Percentiles rank a stretch among this genome's conserved stretches.
These are phyloP conservation scores for Pterocarpus macrocarpus DNA, from an alignment of 306 rosid species.

Conservation along the genomic window DNA sequence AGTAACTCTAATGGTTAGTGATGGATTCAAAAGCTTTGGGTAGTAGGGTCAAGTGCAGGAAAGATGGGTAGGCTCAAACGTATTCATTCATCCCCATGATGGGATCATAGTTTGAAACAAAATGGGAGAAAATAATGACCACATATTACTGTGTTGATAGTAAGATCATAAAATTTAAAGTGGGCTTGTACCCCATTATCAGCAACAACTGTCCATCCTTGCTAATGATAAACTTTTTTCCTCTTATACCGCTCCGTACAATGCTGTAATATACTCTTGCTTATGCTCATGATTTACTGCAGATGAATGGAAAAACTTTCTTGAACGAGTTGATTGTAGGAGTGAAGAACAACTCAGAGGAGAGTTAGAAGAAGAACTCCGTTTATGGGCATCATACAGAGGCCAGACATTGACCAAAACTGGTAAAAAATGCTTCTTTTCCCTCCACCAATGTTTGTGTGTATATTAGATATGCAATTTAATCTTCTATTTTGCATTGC, in stretches of 20 bases:
- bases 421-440: conserved; percentile 59
- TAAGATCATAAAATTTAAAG: conserved; percentile 11
- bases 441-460: conserved; percentile 27
- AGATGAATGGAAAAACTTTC: conserved; percentile 97
- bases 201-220: conserved; percentile 10
- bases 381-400: conserved; percentile 95
- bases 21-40: background rate
- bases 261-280: conserved; percentile 35
- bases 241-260: conserved; percentile 12
- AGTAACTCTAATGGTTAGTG: conserved; percentile 1
- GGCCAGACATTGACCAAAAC: conserved; percentile 99
- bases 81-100: conserved; percentile 14
- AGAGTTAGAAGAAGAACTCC: conserved; percentile 74
- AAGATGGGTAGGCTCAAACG: background rate
- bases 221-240: conserved; percentile 33
- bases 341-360: conserved; percentile 66
- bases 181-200: background rate
- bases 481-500: conserved; percentile 42
- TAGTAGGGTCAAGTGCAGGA: background rate
- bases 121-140: background rate
- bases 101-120: conserved; percentile 19
- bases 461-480: conserved; percentile 31
- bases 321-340: conserved; percentile 64
- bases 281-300: conserved; percentile 45
- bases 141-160: background rate